These are phyloP conservation scores for Cajanus cajan DNA, from an alignment of 306 rosid genomes.

Conservation along the genomic window DNA sequence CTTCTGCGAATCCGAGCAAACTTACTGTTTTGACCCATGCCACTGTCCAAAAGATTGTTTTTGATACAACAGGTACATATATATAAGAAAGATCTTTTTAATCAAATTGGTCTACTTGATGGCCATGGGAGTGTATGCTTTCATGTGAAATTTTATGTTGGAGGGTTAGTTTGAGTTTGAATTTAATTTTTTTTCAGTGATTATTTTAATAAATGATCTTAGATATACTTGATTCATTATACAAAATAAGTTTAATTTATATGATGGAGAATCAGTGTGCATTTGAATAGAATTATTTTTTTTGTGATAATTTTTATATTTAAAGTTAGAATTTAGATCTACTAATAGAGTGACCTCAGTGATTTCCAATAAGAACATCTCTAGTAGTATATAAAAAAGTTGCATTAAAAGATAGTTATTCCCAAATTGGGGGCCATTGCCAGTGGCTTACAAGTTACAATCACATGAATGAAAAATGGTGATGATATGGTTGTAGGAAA, in stretches of 20 bases:
- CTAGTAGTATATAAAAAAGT: no score
- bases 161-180: neutral
- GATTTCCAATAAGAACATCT: no score
- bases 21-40: conserved; percentile 69
- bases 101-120: neutral
- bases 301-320: no score
- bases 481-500: conserved; percentile 40
- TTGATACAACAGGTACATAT: conserved; percentile 46
- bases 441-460: neutral
- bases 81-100: neutral
- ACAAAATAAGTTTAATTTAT: no score
- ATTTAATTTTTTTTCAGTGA: no score
- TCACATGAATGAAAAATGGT: neutral
- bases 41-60: conserved; percentile 68
- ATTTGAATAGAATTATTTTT: no score
- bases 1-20: conserved; percentile 57
- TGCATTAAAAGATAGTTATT: neutral
- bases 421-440: neutral
- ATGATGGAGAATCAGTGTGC: no score
- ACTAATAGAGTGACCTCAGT: no score
- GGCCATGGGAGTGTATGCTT: neutral
- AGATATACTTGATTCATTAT: no score
- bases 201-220: no score
- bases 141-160: neutral
- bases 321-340: no score